These are phyloP conservation scores for Rosa rugosa DNA, from an alignment of 306 rosid species.

Conservation along the genomic window DNA sequence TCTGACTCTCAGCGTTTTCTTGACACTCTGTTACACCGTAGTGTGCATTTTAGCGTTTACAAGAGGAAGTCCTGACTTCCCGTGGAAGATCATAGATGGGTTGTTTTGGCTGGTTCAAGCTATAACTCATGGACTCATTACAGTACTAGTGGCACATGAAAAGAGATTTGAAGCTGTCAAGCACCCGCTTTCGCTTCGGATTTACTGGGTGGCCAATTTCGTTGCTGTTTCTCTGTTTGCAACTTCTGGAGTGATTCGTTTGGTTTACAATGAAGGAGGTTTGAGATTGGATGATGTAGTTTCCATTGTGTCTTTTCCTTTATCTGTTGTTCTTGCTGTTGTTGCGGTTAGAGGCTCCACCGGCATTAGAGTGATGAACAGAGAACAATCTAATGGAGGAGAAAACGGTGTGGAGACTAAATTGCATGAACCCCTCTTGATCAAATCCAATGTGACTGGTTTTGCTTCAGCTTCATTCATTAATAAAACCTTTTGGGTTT, in stretches of 20 bases:
- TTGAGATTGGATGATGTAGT: constrained; percentile 59
- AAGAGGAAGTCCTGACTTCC: constrained; percentile 18
- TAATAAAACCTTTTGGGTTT: constrained; percentile 78
- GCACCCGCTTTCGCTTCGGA: constrained; percentile 71
- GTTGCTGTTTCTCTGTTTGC: constrained; percentile 50
- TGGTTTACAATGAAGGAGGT: constrained; percentile 33
- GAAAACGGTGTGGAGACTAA: constrained; percentile 31
- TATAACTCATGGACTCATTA: constrained; percentile 53
- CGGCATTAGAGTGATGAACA: constrained; percentile 38
- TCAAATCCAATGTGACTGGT: constrained; percentile 48
- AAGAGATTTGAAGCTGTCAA: constrained; percentile 51
- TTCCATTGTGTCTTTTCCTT: constrained; percentile 56
- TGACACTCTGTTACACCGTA: constrained; percentile 44
- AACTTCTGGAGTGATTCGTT: constrained; percentile 62
- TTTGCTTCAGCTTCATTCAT: constrained; percentile 79
- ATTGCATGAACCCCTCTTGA: constrained; percentile 25
- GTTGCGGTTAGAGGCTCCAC: constrained; percentile 63
- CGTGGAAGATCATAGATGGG: constrained; percentile 64
- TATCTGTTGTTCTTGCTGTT: constrained; percentile 50
- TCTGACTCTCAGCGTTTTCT: constrained; percentile 39
- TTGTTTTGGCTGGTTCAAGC: constrained; percentile 72
- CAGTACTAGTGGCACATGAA: constrained; percentile 57
- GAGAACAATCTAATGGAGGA: constrained; percentile 23
- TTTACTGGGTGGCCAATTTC: constrained; percentile 63
- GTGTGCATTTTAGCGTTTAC: constrained; percentile 45